Evolutionary conservation across 202 grass and related monocot genomes (phyloP).

Genomic region (Setaria viridis): DNA sequence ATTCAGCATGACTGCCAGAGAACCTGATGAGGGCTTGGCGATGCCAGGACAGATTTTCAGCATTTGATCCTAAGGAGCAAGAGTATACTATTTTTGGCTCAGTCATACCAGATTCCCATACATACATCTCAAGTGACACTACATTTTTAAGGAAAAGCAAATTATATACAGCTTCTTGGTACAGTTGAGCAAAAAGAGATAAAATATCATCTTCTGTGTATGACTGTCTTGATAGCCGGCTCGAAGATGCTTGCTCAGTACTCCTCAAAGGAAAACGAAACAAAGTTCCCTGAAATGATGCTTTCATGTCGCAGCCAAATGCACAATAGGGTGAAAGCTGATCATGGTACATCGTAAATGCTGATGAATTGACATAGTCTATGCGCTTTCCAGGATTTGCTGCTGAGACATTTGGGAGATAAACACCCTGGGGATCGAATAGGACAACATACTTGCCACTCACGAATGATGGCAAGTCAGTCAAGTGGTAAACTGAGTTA

Average conservation of each 20-base stretch:
- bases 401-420: slow-evolving; percentile 81
- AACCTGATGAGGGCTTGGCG: slow-evolving; percentile 82
- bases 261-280: slow-evolving; percentile 94
- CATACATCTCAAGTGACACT: slow-evolving; percentile 86
- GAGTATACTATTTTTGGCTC: slow-evolving; percentile 80
- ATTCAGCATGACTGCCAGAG: slow-evolving; percentile 57
- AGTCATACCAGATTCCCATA: slow-evolving; percentile 72
- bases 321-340: slow-evolving; percentile 82
- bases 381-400: slow-evolving; percentile 97
- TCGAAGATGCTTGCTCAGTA: slow-evolving; percentile 67
- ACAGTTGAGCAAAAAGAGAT: slow-evolving; percentile 76
- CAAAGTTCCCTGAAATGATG: slow-evolving; percentile 79
- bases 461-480: slow-evolving; percentile 91
- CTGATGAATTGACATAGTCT: slow-evolving; percentile 88
- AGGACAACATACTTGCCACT: slow-evolving; percentile 94
- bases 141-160: slow-evolving; percentile 97
- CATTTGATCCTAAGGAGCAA: slow-evolving; percentile 66
- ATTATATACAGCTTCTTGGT: slow-evolving; percentile 79
- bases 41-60: slow-evolving; percentile 74
- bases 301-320: slow-evolving; percentile 91
- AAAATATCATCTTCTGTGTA: slow-evolving; percentile 89
- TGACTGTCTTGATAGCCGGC: slow-evolving; percentile 78
- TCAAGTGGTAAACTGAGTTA: slow-evolving; percentile 98
- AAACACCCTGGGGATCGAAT: slow-evolving; percentile 91
- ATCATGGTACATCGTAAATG: slow-evolving; percentile 70